These are phyloP conservation scores for Elsinoe perseae DNA, from an alignment of 2,329 filamentous ascomycete genomes.

Conservation along the genomic window DNA sequence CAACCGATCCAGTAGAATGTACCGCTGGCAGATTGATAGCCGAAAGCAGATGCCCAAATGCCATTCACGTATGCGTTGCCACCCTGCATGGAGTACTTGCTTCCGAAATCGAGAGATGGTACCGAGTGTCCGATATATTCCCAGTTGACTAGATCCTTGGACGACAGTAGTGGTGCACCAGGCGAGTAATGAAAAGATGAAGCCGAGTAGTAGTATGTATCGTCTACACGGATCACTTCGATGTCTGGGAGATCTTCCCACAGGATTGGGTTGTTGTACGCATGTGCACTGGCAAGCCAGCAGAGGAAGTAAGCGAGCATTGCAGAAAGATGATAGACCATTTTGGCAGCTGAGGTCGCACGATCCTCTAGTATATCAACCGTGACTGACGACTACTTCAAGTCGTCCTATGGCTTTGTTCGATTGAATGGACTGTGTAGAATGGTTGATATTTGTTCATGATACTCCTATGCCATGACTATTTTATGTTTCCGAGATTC, in stretches of 20 bases:
- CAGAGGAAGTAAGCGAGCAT: too few species aligned
- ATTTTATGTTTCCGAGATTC: too few species aligned
- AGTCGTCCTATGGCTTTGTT: too few species aligned
- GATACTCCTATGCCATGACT: too few species aligned
- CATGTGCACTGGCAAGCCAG: too few species aligned
- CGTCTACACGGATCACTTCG: slow-evolving; percentile 45
- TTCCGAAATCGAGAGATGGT: slow-evolving; percentile 31
- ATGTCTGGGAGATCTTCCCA: slow-evolving; percentile 51
- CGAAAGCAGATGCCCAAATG: slow-evolving; percentile 49
- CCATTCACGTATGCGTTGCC: slow-evolving; percentile 45
- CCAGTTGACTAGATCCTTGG: slow-evolving; percentile 49
- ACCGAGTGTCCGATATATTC: slow-evolving; percentile 36
- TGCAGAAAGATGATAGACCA: too few species aligned
- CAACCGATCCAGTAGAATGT: slow-evolving; percentile 54
- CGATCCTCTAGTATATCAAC: too few species aligned
- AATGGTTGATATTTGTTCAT: too few species aligned
- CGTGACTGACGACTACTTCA: too few species aligned
- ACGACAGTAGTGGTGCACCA: slow-evolving; percentile 49
- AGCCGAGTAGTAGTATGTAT: slow-evolving; percentile 48
- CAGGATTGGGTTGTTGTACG: slow-evolving; percentile 49
- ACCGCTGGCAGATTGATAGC: slow-evolving; percentile 43
- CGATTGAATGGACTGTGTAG: too few species aligned
- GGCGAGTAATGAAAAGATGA: slow-evolving; percentile 52
- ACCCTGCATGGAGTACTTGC: slow-evolving; percentile 43
- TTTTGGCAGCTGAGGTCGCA: too few species aligned